These are phyloP conservation scores for Ammopiptanthus mongolicus DNA, from an alignment of 306 rosid genomes.

Conservation along the genomic window DNA sequence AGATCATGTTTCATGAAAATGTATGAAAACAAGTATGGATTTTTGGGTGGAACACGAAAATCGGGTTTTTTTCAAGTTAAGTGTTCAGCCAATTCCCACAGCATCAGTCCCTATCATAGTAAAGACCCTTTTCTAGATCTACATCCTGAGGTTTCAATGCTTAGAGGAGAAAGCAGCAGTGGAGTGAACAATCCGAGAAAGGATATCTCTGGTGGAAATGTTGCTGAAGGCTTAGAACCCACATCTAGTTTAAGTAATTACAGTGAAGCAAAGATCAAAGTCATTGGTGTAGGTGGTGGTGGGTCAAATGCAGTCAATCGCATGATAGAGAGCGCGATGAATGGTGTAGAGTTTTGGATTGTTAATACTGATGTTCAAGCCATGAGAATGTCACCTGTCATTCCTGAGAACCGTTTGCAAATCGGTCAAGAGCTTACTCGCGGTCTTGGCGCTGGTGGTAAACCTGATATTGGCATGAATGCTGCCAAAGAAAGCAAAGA, in stretches of 20 bases:
- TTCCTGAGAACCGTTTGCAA: constrained; percentile 71
- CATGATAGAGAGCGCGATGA: constrained; percentile 97
- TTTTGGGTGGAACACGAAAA: constrained; percentile 40
- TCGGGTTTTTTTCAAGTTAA: constrained; percentile 41
- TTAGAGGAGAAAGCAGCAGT: constrained; percentile 73
- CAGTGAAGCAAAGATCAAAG: constrained; percentile 81
- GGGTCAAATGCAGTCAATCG: constrained; percentile 97
- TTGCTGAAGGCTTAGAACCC: constrained; percentile 52
- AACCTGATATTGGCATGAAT: constrained; percentile 98
- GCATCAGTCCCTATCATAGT: constrained; percentile 45
- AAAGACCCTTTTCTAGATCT: constrained; percentile 88
- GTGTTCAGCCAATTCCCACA: constrained; percentile 58
- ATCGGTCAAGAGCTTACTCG: constrained; percentile 96
- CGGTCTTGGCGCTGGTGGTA: constrained; percentile 99
- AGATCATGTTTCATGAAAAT: constrained; percentile 38
- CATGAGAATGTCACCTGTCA: constrained; percentile 92
- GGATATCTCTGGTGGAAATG: constrained; percentile 47
- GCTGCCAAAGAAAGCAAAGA: constrained; percentile 95
- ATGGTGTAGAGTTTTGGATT: constrained; percentile 95
- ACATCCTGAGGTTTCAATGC: constrained; percentile 93
- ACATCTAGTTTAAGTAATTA: constrained; percentile 40
- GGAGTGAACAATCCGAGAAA: constrained; percentile 44
- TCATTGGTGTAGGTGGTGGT: constrained; percentile 95
- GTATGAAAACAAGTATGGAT: constrained; percentile 36
- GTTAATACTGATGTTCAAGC: constrained; percentile 94